These are phyloP conservation scores for Agrostemma githago DNA, from an alignment of 148 eudicot species.

Conservation along the genomic window DNA sequence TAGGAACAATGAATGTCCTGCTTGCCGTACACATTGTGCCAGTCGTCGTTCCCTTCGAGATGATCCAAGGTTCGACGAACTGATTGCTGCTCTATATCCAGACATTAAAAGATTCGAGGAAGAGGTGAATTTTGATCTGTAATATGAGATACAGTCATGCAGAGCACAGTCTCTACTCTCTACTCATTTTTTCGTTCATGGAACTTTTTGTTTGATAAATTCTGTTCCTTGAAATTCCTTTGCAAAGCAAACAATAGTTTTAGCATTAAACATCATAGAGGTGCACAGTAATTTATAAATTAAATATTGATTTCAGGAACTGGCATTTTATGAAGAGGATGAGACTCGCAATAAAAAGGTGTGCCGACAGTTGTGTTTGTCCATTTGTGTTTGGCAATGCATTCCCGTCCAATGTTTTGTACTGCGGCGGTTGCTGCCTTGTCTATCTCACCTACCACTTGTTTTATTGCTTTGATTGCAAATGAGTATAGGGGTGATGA, in stretches of 20 bases:
- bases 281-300: not conserved
- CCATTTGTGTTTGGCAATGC: not conserved
- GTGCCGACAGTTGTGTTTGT: not conserved
- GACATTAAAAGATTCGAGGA: constrained; percentile 50
- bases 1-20: constrained; percentile 57
- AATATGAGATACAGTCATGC: not conserved
- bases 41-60: constrained; percentile 60
- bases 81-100: constrained; percentile 43
- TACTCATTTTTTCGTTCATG: not conserved
- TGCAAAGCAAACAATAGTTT: constrained; percentile 1
- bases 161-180: not conserved
- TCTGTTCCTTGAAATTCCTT: not conserved
- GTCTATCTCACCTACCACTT: not conserved
- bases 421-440: not conserved
- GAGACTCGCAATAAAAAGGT: constrained; percentile 48
- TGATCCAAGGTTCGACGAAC: constrained; percentile 43
- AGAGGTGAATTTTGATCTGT: constrained; percentile 28
- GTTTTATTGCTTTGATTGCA: not conserved
- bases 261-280: not conserved
- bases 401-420: not conserved
- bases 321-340: constrained; percentile 39
- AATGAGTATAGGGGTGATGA: not conserved
- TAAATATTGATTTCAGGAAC: constrained; percentile 35
- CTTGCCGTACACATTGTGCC: constrained; percentile 59
- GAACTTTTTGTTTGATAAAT: not conserved